Evolutionary conservation across 352 stramenopile species (phyloP), one percentile per base, ranked within the genome.

Genomic region (Phytophthora melonis): DNA sequence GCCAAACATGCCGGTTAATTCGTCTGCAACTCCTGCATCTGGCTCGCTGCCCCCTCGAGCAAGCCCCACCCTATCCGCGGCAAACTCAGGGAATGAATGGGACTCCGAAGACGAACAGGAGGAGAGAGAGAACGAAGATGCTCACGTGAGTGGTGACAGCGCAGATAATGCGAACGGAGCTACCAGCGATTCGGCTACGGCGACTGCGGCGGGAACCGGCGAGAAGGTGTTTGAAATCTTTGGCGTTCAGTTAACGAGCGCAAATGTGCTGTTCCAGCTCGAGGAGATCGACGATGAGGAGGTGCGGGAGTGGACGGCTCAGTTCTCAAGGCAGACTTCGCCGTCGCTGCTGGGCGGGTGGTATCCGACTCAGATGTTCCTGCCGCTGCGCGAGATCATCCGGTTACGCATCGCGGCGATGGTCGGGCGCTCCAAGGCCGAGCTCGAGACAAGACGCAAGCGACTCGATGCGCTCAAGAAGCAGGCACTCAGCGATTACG

Each of bases 301-400:
- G 54, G 82, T 93, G 39, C 58, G 56, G 2, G 77, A 72, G 45
- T 93, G 87, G 87, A 84, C 70, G 13, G 66, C 77, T 55, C 74
- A 84, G 41, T 93, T 93, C 27, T 19, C 73, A 19, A 74, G 77
- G 55, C 82, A 81, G 43, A 59, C 77, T 21, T 70, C 68, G 36
- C 86, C 88, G 19, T 86, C 86, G 32, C 69, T 95, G 14, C 78
- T 93, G 3, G 84, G 86, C 27, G 88, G 88, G 3, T 95, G 88
- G 88, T 95, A 88, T 75, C 84, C 88, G 19, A 87, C 86, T 34
- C 86, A 93, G 56, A 92, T 95, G 87, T 95, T 95, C 49, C 43
- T 91, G 57, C 82, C 84, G 8, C 66, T 95, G 49, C 88, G 88
- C 13, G 88, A 95, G 66, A 93, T 94, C 41, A 86, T 95, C 47